Base-by-base conservation (phyloP, 2,329 filamentous ascomycete species). In the Hypomyces perniciosus region DNA sequence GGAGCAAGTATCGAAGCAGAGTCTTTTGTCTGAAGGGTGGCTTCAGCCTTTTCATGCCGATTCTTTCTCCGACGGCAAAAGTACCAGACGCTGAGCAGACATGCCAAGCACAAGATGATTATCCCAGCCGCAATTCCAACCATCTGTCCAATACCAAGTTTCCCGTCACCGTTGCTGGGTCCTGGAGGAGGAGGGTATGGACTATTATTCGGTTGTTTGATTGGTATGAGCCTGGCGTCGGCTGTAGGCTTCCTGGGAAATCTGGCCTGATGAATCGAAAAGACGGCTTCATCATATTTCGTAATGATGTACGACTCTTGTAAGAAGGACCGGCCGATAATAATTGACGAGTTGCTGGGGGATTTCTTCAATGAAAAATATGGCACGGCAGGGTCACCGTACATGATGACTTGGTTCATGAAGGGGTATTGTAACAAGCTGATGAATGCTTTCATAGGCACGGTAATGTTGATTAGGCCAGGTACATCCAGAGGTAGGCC, bases 291-390 rank as follows among this genome's bases (percentile, higher is more conserved):
- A 54, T 83, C 80, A 59, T 81, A 83, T 55, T 75, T 75, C 28
- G 75, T 79, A 31, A 80, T 72, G 5, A 83, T 64, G 53, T 83
- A 83, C 2, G 84, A 78, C 65, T 89, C 85, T 62, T 89, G 86
- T 48, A 90, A 68, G 56, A 89, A 88, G 0, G 80, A 77, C 33
- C 84, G 76, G 6, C 86, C 86, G 34, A 89, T 74, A 9, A 84
- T 77, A 63, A 80, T 77, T 56, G 81, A 74, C 10, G 71, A 72
- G 34, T 74, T 73, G 51, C 78, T 73, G 20, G 73, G 61, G 8
- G 79, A 71, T 52, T 78, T 77, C 58, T 80, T 76, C 46, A 90
- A 71, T 4, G 85, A 84, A 53, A 89, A 88, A 61, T 88, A 89
- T 8, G 75, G 77, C 8, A 77, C 63, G 34, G 69, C 69, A 7